Evolutionary conservation across 169 alveolate genomes (phyloP), one percentile per base, ranked within the genome.

Genomic region (Eimeria necatrix): DNA sequence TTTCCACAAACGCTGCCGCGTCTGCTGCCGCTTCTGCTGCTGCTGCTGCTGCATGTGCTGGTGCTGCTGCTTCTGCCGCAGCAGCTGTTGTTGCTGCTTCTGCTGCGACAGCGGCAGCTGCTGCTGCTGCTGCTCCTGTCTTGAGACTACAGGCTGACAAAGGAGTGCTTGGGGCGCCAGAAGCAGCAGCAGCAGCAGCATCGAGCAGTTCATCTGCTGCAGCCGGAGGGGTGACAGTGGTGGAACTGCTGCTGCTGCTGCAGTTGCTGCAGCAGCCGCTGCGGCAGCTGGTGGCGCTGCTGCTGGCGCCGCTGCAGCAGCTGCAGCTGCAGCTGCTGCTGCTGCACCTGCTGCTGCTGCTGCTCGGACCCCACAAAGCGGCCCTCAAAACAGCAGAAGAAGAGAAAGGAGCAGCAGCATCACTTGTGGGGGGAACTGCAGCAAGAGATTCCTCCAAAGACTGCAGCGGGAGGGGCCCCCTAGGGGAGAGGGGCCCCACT

Each of bases 371-470:
- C 74, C 52, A 26, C 6, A 76, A 26, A 46, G 87, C 26, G 22
- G 87, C 87, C 24, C 87, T 76, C 7, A 76, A 61, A 20, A 76
- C 68, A 41, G 87, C 87, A 16, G 87, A 41, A 16, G 87, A 76
- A 6, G 61, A 20, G 61, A 76, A 76, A 32, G n/a, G 16, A 49
- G 87, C 59, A 49, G 87, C 87, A 46, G 87, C 87, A 41, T 76
- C 87, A 48, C 64, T 8, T 16, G 59, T 46, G 4, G 61, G 9
- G 0, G 41, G 14, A 0, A 41, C 26, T 16, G 24, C n/a, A 7
- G 22, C 4, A 41, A 49, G 61, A 52, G 87, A 20, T 49, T 14
- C n/a, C 87, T 49, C 74, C 26, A 76, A 61, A 32, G 87, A 76
- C 41, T 41, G 87, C 87, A 41, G 74, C 74, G 74, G 74, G 26